These are phyloP conservation scores for Smallanthus sonchifolius DNA, from an alignment of 129 eudicot species.

Conservation along the genomic window DNA sequence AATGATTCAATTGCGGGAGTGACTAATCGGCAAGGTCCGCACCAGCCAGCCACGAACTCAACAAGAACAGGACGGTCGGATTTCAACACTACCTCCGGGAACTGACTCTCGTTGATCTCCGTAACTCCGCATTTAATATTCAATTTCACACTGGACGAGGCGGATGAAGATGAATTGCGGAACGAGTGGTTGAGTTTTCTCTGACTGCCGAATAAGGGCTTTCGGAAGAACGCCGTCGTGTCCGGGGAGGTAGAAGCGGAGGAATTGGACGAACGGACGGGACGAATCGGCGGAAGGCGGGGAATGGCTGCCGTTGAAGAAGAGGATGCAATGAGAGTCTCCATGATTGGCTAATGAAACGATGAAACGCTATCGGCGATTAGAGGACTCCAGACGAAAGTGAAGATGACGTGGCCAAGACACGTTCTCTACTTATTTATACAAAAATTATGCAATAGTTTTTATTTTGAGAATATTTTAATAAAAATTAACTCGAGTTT, in stretches of 20 bases:
- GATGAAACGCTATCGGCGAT: slow-evolving; percentile 24
- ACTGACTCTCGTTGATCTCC: slow-evolving; percentile 57
- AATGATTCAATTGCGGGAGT: slow-evolving; percentile 61
- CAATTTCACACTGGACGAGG: slow-evolving; percentile 11
- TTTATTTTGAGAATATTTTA: too few species aligned
- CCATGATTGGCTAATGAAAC: slow-evolving; percentile 12
- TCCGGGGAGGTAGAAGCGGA: not conserved
- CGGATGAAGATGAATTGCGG: not conserved
- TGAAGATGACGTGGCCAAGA: slow-evolving; percentile 25
- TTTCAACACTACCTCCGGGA: slow-evolving; percentile 64
- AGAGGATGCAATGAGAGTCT: slow-evolving; percentile 26
- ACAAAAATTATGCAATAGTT: not conserved
- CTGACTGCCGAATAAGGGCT: not conserved
- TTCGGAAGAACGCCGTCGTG: slow-evolving; percentile 20
- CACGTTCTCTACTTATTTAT: slow-evolving; percentile 8
- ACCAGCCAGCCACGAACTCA: slow-evolving; percentile 79
- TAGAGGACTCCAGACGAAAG: slow-evolving; percentile 15
- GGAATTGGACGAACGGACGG: slow-evolving; percentile 16
- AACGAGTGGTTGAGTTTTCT: not conserved
- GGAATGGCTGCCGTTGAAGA: slow-evolving; percentile 25
- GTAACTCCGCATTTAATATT: slow-evolving; percentile 41
- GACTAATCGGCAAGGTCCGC: slow-evolving; percentile 83
- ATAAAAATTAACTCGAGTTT: not conserved
- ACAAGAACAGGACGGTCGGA: slow-evolving; percentile 76
- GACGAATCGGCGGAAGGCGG: slow-evolving; percentile 10